Conservation (phyloP, 2,329 filamentous ascomycete genomes). For the Capronia americana region DNA sequence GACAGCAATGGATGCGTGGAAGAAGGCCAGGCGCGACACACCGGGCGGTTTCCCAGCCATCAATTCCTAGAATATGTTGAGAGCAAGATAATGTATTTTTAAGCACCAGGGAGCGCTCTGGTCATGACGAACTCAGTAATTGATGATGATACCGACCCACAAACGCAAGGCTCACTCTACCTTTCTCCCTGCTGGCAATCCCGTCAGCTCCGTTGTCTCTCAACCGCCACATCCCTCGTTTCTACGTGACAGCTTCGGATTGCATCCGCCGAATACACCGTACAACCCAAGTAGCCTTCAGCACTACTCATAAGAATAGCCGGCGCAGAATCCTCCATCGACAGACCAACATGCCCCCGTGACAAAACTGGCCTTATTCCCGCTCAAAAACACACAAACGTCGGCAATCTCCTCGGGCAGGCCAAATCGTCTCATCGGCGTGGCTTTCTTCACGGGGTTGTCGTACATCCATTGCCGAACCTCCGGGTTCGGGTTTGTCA, state of each 20-base stretch:
- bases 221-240: background rate
- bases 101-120: background rate
- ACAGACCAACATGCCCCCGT: constrained; percentile 26
- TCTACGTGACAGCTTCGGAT: background rate
- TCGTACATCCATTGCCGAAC: constrained; percentile 21
- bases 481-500: constrained; percentile 44
- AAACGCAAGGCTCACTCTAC: background rate
- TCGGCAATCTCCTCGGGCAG: constrained; percentile 74
- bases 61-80: background rate
- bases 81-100: background rate
- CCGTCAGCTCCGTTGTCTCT: background rate
- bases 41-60: background rate
- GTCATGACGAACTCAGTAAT: background rate
- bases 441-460: constrained; percentile 20
- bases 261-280: background rate
- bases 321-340: constrained; percentile 22
- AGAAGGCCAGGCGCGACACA: background rate
- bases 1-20: constrained; percentile 11
- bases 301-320: constrained; percentile 11
- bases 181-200: background rate
- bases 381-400: constrained; percentile 54
- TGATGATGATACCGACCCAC: background rate
- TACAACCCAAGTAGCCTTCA: background rate
- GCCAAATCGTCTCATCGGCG: constrained; percentile 45
- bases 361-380: constrained; percentile 27